Evolutionary conservation across 768 basidiomycete genomes (phyloP), one percentile per base, ranked within the genome.

Genomic region (Mycena olivaceomarginata): DNA sequence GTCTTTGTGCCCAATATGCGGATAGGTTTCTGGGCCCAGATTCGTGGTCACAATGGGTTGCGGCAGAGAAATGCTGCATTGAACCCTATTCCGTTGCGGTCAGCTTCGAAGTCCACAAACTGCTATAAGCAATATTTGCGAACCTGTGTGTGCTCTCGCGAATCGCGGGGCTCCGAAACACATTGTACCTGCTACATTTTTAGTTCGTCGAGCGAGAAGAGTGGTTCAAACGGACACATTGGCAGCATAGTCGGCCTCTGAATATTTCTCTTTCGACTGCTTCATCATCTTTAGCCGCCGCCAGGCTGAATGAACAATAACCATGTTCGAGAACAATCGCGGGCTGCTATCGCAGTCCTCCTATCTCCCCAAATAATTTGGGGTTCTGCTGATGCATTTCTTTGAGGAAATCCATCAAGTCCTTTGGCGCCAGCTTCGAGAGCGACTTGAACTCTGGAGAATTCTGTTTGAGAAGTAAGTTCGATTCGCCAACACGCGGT

Each of bases 171-270:
- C 86, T 89, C 25, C 92, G 89, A 57, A 92, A 84, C 31, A 87
- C 80, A 72, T 90, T 89, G 72, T 92, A 92, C 8, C 90, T 91
- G 72, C 53, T 37, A 37, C 39, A 37, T 43, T 31, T 31, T 57
- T 41, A 69, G n/a, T 5, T 43, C 46, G 31, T 37, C 56, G 22
- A 57, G 13, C 46, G 40, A 62, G 4, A 31, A 41, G 41, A 25
- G 67, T 43, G 22, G 25, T 48, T 9, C 18, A 12, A 18, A 82
- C 90, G 65, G 81, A 92, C 90, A 92, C 90, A 66, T 89, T 90
- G n/a, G 88, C 87, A 18, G 87, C 90, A 72, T 87, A 91, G 76
- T 92, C 92, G 1, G 91, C 90, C 77, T 92, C 91, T 3, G 89
- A 90, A 84, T 87, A 89, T 79, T 85, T 91, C 68, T 90, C 88